Evolutionary conservation across 2,329 filamentous ascomycete genomes (phyloP).

Genomic region (Diaporthe amygdali): DNA sequence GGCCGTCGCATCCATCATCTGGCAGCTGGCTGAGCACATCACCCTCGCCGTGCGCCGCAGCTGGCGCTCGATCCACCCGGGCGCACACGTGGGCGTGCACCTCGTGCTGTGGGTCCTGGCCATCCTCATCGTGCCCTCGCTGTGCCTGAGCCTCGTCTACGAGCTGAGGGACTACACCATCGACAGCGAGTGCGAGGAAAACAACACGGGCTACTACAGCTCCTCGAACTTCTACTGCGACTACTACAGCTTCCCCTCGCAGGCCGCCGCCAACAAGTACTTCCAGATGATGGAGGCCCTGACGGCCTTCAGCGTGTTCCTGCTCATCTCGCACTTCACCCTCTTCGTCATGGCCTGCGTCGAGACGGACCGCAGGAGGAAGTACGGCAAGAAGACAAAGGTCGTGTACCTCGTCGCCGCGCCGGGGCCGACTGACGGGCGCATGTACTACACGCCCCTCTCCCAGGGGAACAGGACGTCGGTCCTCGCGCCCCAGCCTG

Average conservation of each 20-base stretch:
- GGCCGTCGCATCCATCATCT: slow-evolving; percentile 42
- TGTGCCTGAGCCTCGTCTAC: slow-evolving; percentile 40
- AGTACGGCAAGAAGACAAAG: slow-evolving; percentile 3
- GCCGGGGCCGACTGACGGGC: slow-evolving; percentile 1
- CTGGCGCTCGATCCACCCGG: slow-evolving; percentile 46
- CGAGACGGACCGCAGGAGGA: slow-evolving; percentile 27
- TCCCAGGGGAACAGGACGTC: background rate
- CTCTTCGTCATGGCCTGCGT: slow-evolving; percentile 29
- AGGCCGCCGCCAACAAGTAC: background rate
- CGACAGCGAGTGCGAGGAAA: slow-evolving; percentile 22
- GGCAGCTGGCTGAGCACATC: slow-evolving; percentile 45
- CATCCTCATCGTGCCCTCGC: slow-evolving; percentile 39
- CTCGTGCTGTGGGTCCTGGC: slow-evolving; percentile 47
- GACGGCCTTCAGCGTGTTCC: slow-evolving; percentile 26
- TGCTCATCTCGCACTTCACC: slow-evolving; percentile 24
- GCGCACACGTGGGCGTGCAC: slow-evolving; percentile 47
- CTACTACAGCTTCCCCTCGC: slow-evolving; percentile 16
- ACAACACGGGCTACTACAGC: background rate
- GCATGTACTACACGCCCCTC: slow-evolving; percentile 9
- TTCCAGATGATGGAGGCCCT: slow-evolving; percentile 27
- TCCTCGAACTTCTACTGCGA: slow-evolving; percentile 25
- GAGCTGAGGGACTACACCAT: slow-evolving; percentile 32
- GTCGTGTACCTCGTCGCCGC: slow-evolving; percentile 21
- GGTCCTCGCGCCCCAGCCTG: background rate
- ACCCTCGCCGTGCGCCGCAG: slow-evolving; percentile 39